Conservation (phyloP, 2,329 filamentous ascomycete species). For the Colletotrichum falcatum region DNA sequence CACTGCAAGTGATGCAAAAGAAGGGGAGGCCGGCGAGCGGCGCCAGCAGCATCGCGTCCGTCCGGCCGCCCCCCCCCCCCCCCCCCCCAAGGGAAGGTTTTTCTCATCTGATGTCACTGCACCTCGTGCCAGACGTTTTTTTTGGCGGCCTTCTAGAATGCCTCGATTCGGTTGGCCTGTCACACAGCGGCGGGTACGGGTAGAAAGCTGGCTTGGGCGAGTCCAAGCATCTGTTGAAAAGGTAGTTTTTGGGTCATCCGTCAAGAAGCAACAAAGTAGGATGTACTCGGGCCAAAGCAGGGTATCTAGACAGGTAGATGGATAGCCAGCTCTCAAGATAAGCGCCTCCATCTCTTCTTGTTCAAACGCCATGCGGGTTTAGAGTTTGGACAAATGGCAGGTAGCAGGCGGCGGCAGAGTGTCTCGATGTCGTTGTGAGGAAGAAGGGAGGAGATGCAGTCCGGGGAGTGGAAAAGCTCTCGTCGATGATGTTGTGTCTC, state of each 20-base stretch:
- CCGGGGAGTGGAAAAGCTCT: too few species aligned
- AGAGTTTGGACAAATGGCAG: background rate
- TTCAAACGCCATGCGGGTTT: background rate
- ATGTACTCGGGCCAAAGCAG: background rate
- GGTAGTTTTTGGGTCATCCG: constrained; percentile 14
- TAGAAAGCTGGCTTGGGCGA: constrained; percentile 18
- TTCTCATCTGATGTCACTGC: constrained; percentile 3
- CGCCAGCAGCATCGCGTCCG: background rate
- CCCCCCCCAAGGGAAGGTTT: background rate
- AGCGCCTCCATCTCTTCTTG: background rate
- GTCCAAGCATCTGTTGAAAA: constrained; percentile 1
- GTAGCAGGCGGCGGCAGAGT: background rate
- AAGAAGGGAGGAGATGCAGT: too few species aligned
- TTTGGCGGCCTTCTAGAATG: constrained; percentile 32
- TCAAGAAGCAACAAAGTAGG: background rate
- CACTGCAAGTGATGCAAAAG: background rate
- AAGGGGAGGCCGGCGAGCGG: background rate
- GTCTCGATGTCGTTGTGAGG: background rate
- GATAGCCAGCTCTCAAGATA: background rate
- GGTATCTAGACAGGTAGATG: too few species aligned
- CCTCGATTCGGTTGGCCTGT: background rate
- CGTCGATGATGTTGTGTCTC: too few species aligned
- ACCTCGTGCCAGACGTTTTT: constrained; percentile 26
- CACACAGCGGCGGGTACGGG: background rate
- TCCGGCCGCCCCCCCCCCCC: too few species aligned